Evolutionary conservation across 768 basidiomycete genomes (phyloP).

Genomic region (Pleurotus giganteus): DNA sequence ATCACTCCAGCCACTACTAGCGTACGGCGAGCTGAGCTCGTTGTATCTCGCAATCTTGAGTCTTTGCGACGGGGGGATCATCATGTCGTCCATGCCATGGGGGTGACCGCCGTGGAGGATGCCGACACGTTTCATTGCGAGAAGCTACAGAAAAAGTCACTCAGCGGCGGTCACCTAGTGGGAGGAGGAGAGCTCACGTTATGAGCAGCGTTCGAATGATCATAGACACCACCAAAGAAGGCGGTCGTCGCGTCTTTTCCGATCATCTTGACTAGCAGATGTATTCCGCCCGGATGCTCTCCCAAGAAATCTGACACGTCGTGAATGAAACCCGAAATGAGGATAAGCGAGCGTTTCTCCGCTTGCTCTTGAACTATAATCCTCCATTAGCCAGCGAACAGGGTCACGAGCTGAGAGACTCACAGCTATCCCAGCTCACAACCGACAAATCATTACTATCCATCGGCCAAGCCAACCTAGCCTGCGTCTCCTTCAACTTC

Average conservation of each 20-base stretch:
- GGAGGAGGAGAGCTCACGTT: constrained; percentile 28
- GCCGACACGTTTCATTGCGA: constrained; percentile 62
- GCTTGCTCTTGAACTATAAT: constrained; percentile 75
- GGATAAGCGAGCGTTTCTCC: constrained; percentile 74
- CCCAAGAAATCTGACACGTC: constrained; percentile 82
- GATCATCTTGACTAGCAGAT: constrained; percentile 77
- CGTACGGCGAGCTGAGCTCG: constrained; percentile 11
- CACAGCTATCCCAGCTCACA: constrained; percentile 84
- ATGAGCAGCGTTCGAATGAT: constrained; percentile 60
- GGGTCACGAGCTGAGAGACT: constrained; percentile 16
- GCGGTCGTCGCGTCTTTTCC: constrained; percentile 91
- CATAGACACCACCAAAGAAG: constrained; percentile 79
- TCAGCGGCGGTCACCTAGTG: neutral
- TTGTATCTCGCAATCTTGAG: constrained; percentile 15
- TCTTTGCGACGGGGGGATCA: constrained; percentile 47
- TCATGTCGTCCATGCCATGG: constrained; percentile 41
- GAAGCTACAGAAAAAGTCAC: constrained; percentile 26
- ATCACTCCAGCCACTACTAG: constrained; percentile 11
- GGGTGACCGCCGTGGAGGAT: constrained; percentile 52
- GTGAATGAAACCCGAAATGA: constrained; percentile 90
- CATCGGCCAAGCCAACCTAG: constrained; percentile 75
- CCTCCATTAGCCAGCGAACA: constrained; percentile 7
- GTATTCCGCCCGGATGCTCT: constrained; percentile 89
- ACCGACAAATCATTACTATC: constrained; percentile 74
- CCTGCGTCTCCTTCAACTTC: constrained; percentile 75